Evolutionary conservation across 306 rosid species (phyloP).

Genomic region (Prunus campanulata): DNA sequence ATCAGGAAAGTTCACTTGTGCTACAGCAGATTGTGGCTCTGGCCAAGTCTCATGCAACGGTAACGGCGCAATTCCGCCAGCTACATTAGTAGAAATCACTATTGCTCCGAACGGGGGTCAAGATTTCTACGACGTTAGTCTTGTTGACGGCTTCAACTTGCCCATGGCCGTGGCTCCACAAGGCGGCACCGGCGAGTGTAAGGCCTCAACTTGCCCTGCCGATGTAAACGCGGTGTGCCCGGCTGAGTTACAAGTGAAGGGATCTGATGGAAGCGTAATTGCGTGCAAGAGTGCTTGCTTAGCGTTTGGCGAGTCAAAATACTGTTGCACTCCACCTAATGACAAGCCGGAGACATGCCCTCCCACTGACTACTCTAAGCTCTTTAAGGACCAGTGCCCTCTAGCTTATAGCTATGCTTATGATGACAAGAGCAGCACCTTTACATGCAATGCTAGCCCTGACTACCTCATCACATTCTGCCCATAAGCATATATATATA

Average conservation of each 20-base stretch:
- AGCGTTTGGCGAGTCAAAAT: background rate
- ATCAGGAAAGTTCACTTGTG: constrained; percentile 50
- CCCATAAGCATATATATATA: background rate
- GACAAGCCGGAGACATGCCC: background rate
- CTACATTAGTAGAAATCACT: constrained; percentile 58
- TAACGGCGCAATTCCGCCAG: constrained; percentile 40
- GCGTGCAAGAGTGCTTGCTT: background rate
- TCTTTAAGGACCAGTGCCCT: background rate
- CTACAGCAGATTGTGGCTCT: constrained; percentile 63
- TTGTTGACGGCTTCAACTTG: constrained; percentile 72
- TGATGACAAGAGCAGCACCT: background rate
- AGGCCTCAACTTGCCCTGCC: constrained; percentile 42
- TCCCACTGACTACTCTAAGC: background rate
- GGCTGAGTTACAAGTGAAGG: constrained; percentile 24
- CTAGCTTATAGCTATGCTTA: background rate
- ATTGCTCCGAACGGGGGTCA: constrained; percentile 45
- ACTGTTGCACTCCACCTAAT: background rate
- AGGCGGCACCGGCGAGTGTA: constrained; percentile 48
- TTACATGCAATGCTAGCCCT: background rate
- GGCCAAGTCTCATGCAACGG: constrained; percentile 51
- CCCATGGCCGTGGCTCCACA: constrained; percentile 46
- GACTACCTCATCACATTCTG: background rate
- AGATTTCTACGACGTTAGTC: constrained; percentile 70
- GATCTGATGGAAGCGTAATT: background rate
- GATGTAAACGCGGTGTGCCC: constrained; percentile 55